Percentiles rank a stretch among this genome's conserved stretches.
Conservation (phyloP, 2,329 filamentous ascomycete species). For the Leptographium flavum region DNA sequence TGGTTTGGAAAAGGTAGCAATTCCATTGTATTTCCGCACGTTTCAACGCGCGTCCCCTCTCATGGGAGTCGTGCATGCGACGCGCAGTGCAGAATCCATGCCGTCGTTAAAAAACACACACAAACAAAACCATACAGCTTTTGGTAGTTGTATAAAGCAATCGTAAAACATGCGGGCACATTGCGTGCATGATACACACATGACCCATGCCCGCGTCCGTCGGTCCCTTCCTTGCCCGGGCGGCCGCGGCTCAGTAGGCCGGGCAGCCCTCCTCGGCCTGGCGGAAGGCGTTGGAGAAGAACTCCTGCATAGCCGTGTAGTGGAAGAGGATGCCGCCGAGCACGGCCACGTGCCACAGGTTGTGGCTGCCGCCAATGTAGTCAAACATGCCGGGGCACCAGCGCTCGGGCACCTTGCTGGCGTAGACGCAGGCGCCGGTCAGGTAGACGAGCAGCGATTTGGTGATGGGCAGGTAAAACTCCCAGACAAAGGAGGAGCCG, state of each 20-base stretch:
- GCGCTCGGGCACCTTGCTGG: conserved; percentile 80
- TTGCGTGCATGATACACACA: too few species aligned
- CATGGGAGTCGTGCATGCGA: too few species aligned
- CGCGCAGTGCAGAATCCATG: too few species aligned
- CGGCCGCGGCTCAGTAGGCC: conserved; percentile 32
- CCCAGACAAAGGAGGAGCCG: conserved; percentile 64
- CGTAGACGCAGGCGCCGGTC: conserved; percentile 72
- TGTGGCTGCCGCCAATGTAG: conserved; percentile 89
- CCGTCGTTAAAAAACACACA: too few species aligned
- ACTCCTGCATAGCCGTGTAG: conserved; percentile 88
- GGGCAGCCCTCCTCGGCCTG: conserved; percentile 49
- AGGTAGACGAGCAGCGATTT: conserved; percentile 84
- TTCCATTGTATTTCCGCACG: too few species aligned
- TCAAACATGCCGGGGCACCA: conserved; percentile 92
- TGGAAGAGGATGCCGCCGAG: conserved; percentile 94
- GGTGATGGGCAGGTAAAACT: conserved; percentile 76
- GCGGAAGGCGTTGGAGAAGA: conserved; percentile 68
- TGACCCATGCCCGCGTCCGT: too few species aligned
- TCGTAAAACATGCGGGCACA: too few species aligned
- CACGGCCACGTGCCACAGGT: conserved; percentile 93
- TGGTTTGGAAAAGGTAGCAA: too few species aligned
- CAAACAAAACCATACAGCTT: too few species aligned
- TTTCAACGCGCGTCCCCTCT: too few species aligned
- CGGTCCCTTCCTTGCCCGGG: too few species aligned
- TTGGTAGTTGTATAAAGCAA: too few species aligned